Conservation (phyloP, 208 protist genomes). For the Crithidia bombi region DNA sequence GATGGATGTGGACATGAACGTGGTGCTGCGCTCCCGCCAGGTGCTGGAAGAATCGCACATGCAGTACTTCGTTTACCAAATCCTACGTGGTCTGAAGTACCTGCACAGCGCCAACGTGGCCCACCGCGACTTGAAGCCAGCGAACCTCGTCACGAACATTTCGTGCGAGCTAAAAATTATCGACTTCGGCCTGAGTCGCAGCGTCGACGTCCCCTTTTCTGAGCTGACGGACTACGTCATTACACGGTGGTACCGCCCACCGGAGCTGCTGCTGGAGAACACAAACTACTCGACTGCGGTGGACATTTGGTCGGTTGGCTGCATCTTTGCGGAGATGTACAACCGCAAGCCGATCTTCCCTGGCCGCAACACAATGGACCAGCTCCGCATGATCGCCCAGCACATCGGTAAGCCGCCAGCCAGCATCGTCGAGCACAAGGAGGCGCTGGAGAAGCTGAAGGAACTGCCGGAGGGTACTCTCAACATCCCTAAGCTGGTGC, state of each 20-base stretch:
- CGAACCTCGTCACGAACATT: conserved; percentile 89
- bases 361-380: conserved; percentile 92
- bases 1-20: conserved; percentile 97
- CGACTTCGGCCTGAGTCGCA: conserved; percentile 92
- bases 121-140: conserved; percentile 92
- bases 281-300: conserved; percentile 87
- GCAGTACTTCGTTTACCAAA: conserved; percentile 89
- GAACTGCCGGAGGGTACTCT: conserved; percentile 73
- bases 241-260: conserved; percentile 95
- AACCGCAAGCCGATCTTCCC: conserved; percentile 90
- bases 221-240: conserved; percentile 93
- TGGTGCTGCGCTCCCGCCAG: conserved; percentile 92
- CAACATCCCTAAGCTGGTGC: conserved; percentile 73
- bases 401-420: conserved; percentile 95
- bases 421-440: conserved; percentile 79
- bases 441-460: conserved; percentile 79
- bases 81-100: conserved; percentile 91
- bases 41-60: conserved; percentile 83
- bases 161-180: conserved; percentile 90
- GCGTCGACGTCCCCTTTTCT: conserved; percentile 77
- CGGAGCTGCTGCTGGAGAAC: conserved; percentile 92
- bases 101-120: conserved; percentile 90
- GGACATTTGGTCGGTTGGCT: conserved; percentile 95
- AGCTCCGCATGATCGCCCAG: conserved; percentile 91
- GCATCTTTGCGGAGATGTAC: conserved; percentile 97